Evolutionary conservation across 192 early-diverging fungal species (phyloP).

Genomic region (Coemansia sp.): DNA sequence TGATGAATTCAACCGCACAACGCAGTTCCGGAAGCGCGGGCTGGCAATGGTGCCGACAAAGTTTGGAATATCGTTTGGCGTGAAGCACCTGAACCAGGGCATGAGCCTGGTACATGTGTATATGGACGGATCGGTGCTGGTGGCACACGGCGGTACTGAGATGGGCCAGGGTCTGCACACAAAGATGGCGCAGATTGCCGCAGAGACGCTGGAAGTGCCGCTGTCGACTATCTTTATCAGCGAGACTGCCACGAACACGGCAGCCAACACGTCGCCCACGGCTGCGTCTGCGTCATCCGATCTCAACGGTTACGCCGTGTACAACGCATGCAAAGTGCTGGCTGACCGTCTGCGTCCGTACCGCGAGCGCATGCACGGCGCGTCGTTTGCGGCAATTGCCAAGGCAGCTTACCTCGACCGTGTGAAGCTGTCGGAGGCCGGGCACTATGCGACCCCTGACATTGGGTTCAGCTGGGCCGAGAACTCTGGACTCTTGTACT

Average conservation of each 20-base stretch:
- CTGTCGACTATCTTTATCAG: slow-evolving; percentile 63
- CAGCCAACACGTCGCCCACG: slow-evolving; percentile 76
- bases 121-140: slow-evolving; percentile 76
- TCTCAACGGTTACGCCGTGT: slow-evolving; percentile 78
- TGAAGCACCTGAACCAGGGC: slow-evolving; percentile 77
- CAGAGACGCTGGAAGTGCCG: slow-evolving; percentile 75
- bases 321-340: slow-evolving; percentile 74
- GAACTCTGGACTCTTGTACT: slow-evolving; percentile 66
- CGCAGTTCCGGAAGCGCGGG: slow-evolving; percentile 78
- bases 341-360: slow-evolving; percentile 68
- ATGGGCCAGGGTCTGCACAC: slow-evolving; percentile 92
- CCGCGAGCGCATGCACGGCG: slow-evolving; percentile 57
- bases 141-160: slow-evolving; percentile 84
- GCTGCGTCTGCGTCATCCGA: slow-evolving; percentile 78
- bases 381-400: slow-evolving; percentile 54
- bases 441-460: slow-evolving; percentile 84
- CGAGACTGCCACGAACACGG: slow-evolving; percentile 74
- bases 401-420: slow-evolving; percentile 74
- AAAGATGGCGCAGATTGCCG: slow-evolving; percentile 82
- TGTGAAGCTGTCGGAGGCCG: slow-evolving; percentile 73
- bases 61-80: slow-evolving; percentile 77
- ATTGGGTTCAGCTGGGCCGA: slow-evolving; percentile 71
- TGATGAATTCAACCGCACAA: slow-evolving; percentile 64
- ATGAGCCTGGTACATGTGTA: slow-evolving; percentile 83
- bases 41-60: slow-evolving; percentile 78